Evolutionary conservation across 2,329 filamentous ascomycete genomes (phyloP).

Genomic region (Cladosporium cucumerinum): DNA sequence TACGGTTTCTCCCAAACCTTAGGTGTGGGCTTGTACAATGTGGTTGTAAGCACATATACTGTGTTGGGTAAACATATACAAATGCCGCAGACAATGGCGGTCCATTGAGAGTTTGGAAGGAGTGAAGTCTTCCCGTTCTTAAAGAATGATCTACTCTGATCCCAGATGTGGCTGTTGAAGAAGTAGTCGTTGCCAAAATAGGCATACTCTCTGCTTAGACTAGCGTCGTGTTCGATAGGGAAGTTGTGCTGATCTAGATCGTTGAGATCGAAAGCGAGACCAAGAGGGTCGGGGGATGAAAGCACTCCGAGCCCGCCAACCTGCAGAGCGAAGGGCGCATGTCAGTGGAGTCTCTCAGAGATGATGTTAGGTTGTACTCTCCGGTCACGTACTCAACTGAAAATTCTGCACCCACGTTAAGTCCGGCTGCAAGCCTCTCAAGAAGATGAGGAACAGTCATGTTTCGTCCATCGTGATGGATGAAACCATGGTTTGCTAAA

Average conservation of each 20-base stretch:
- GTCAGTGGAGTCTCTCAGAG: no score
- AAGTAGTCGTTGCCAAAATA: slow-evolving; percentile 35
- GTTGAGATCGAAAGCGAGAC: slow-evolving; percentile 27
- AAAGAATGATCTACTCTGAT: slow-evolving; percentile 21
- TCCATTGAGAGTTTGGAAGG: background rate
- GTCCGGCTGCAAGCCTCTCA: slow-evolving; percentile 26
- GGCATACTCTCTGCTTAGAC: slow-evolving; percentile 34
- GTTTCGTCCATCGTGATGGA: slow-evolving; percentile 25
- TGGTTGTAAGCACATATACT: no score
- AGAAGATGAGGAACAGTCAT: slow-evolving; percentile 28
- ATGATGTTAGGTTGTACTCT: no score
- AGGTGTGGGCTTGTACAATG: no score
- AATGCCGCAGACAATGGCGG: no score
- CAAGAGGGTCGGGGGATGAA: slow-evolving; percentile 21
- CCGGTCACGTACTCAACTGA: slow-evolving; percentile 14
- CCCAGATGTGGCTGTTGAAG: slow-evolving; percentile 32
- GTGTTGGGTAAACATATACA: no score
- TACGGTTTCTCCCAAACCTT: no score
- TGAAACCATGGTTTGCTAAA: slow-evolving; percentile 25
- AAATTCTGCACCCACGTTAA: slow-evolving; percentile 32
- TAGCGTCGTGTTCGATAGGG: slow-evolving; percentile 39
- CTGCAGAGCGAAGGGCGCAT: no score
- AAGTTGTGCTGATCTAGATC: slow-evolving; percentile 33
- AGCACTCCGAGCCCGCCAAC: slow-evolving; percentile 30
- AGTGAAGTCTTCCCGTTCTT: slow-evolving; percentile 2